Base-by-base conservation (phyloP, 2,329 filamentous ascomycete species). In the Botrytis sinoallii region DNA sequence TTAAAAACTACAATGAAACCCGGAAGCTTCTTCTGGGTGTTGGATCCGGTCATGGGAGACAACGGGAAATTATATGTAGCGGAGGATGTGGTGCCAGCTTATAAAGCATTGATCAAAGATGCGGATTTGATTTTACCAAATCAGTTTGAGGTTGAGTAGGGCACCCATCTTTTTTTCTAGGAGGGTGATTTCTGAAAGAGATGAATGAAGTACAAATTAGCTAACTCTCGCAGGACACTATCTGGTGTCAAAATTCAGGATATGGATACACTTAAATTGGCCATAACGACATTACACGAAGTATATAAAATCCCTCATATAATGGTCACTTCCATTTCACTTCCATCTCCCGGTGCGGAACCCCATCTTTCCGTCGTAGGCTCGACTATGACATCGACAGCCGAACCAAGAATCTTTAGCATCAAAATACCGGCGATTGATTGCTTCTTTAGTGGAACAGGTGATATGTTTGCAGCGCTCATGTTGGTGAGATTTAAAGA, bases 31-130 rank as follows among this genome's bases (percentile, higher is more conserved):
- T 98, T 98, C 84, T 98, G 95, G 95, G 93, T 97, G 4, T 87
- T 99, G 40, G 96, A 99, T 82, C 96, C 97, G 0, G 96, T 99
- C 66, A 99, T 99, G 96, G 96, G 96, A 44, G 96, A 99, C 81
- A 94, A 98, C 79, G 96, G 94, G 68, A 90, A 88, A 77, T 86
- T 99, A 20, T 99, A 99, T 81, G 95, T 99, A 12, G 93, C 92
- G 9, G 91, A 95, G 78, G 94, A 97, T 76, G 94, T 97, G 5
- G 93, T 98, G 25, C 95, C 95, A 0, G 94, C 93, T 22, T 99
- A 98, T 83, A 95, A 94, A 83, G 86, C 86, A 38, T 86, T 97
- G 73, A 85, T 98, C 35, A 87, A 87, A 52, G 88, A 95, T 79
- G 95, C 96, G 3, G 96, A 99, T 82, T 83, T 99, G 77, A 97